These are phyloP conservation scores for Hanseniaspora lindneri DNA, from an alignment of 805 yeast species.

Conservation along the genomic window DNA sequence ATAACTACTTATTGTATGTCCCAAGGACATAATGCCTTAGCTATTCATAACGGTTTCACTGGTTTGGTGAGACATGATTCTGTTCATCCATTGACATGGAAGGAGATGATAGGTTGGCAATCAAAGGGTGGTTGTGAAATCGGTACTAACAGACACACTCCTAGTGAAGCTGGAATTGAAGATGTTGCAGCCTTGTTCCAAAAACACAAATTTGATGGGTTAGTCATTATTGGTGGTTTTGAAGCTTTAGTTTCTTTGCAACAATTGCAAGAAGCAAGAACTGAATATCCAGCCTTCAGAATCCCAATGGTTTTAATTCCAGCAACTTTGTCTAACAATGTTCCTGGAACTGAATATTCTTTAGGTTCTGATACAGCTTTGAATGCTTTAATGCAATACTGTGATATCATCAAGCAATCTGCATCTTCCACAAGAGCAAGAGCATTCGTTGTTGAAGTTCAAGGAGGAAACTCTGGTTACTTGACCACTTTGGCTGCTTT, in stretches of 20 bases:
- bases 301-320: conserved; percentile 92
- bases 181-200: conserved; percentile 61
- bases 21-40: conserved; percentile 59
- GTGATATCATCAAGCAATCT: conserved; percentile 88
- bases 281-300: conserved; percentile 64
- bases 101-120: conserved; percentile 63
- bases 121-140: conserved; percentile 68
- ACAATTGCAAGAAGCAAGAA: conserved; percentile 50
- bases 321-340: conserved; percentile 92
- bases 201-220: conserved; percentile 56
- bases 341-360: conserved; percentile 97
- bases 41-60: conserved; percentile 61
- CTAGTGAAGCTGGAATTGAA: conserved; percentile 55
- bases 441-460: conserved; percentile 93
- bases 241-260: conserved; percentile 66
- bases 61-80: conserved; percentile 57
- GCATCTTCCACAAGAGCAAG: conserved; percentile 91
- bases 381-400: conserved; percentile 78
- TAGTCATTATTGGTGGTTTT: conserved; percentile 68
- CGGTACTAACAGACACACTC: conserved; percentile 67
- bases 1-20: conserved; percentile 66
- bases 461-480: conserved; percentile 94
- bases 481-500: conserved; percentile 78
- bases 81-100: conserved; percentile 51
- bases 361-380: conserved; percentile 92